Conservation (phyloP, 2,329 filamentous ascomycete species). For the Mycosphaerella sp. region DNA sequence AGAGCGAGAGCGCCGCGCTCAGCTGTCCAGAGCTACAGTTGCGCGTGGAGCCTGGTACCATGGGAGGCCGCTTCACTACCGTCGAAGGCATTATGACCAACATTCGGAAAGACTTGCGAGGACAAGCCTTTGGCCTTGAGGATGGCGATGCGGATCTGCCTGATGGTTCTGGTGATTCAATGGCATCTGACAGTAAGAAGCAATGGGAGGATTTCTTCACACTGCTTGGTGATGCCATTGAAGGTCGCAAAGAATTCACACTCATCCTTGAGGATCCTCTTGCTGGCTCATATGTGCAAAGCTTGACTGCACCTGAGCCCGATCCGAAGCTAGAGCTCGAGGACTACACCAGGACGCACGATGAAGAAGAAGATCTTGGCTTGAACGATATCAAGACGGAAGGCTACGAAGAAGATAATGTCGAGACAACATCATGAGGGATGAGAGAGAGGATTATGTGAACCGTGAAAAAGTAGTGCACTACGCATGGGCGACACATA, state of each 20-base stretch:
- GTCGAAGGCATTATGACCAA: slow-evolving; percentile 90
- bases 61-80: slow-evolving; percentile 94
- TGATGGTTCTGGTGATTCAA: slow-evolving; percentile 61
- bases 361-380: slow-evolving; percentile 91
- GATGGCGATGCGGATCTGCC: slow-evolving; percentile 42
- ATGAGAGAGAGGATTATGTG: background rate
- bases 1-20: slow-evolving; percentile 85
- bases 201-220: slow-evolving; percentile 79
- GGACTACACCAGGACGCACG: slow-evolving; percentile 78
- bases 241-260: slow-evolving; percentile 71
- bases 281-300: slow-evolving; percentile 90
- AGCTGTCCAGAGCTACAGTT: slow-evolving; percentile 82
- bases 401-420: slow-evolving; percentile 56
- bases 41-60: slow-evolving; percentile 82
- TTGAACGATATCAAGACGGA: slow-evolving; percentile 90
- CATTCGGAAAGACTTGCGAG: slow-evolving; percentile 80
- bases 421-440: slow-evolving; percentile 11
- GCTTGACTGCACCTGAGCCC: slow-evolving; percentile 68
- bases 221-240: slow-evolving; percentile 68
- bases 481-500: background rate
- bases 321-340: slow-evolving; percentile 77
- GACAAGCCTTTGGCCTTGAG: slow-evolving; percentile 75
- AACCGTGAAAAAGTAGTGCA: background rate
- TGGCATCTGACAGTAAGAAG: slow-evolving; percentile 56
- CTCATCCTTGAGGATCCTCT: slow-evolving; percentile 81